phyloP scores from a whole-genome alignment of 768 basidiomycete species.

The Suillus luteus region DNA sequence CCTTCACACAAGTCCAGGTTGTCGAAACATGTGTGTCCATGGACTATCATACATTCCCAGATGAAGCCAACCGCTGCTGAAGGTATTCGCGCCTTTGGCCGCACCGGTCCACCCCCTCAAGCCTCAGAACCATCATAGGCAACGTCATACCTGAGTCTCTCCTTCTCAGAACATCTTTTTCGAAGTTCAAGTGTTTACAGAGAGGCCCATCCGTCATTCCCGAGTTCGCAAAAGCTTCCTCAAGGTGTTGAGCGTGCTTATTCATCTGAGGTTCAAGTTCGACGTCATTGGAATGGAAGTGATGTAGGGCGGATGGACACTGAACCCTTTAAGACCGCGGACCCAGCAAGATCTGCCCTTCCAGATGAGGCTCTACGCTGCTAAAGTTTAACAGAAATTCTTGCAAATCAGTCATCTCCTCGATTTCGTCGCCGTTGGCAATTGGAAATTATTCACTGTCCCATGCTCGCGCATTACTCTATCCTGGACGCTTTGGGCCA shows the following conservation, averaged over 20 bases:
- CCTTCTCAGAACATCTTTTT: constrained; percentile 34
- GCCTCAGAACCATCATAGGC: constrained; percentile 43
- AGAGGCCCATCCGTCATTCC: constrained; percentile 24
- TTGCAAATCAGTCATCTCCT: too few species aligned
- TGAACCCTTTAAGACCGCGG: constrained; percentile 20
- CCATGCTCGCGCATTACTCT: background rate
- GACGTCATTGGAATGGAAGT: constrained; percentile 45
- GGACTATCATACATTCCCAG: background rate
- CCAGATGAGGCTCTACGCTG: background rate
- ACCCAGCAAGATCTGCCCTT: background rate
- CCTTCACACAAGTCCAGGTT: constrained; percentile 45
- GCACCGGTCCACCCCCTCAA: too few species aligned
- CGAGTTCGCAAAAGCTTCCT: constrained; percentile 31
- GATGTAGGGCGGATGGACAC: constrained; percentile 37
- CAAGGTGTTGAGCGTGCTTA: constrained; percentile 29
- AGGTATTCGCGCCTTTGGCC: too few species aligned
- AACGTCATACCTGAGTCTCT: constrained; percentile 47
- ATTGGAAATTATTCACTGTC: background rate
- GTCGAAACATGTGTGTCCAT: constrained; percentile 14
- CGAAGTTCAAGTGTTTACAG: constrained; percentile 15
- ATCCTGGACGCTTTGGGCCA: background rate
- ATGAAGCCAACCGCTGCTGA: too few species aligned
- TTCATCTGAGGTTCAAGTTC: constrained; percentile 37
- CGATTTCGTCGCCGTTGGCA: background rate
- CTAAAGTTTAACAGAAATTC: too few species aligned